These are phyloP conservation scores for Harrya chromipes DNA, from an alignment of 768 basidiomycete genomes.

Conservation along the genomic window DNA sequence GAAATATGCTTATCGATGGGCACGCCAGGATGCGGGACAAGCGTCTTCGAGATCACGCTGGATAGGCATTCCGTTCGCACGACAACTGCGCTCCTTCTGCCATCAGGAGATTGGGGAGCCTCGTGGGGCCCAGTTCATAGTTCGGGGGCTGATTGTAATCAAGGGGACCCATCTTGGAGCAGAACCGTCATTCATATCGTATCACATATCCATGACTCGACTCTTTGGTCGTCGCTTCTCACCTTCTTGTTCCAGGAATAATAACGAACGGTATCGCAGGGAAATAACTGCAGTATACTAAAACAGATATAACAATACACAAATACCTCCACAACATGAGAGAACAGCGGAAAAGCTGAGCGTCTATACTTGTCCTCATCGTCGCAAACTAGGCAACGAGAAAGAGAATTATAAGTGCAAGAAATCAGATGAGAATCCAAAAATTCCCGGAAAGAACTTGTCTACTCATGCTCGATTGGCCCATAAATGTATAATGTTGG, in stretches of 20 bases:
- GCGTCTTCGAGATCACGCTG: conserved; percentile 23
- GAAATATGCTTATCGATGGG: conserved; percentile 18
- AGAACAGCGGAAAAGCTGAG: conserved; percentile 8
- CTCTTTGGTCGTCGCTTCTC: background rate
- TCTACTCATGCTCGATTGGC: conserved; percentile 30
- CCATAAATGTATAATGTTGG: conserved; percentile 34
- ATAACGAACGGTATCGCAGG: background rate
- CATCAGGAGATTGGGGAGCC: conserved; percentile 16
- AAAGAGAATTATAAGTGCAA: background rate
- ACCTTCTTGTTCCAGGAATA: background rate
- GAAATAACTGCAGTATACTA: conserved; percentile 5
- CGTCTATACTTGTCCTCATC: conserved; percentile 14
- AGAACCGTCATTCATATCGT: background rate
- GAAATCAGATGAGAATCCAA: background rate
- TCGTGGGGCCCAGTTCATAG: conserved; percentile 14
- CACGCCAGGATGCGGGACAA: background rate
- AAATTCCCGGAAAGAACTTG: too few relatives aligned
- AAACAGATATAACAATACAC: conserved; percentile 27
- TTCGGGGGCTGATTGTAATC: background rate
- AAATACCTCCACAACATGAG: conserved; percentile 15
- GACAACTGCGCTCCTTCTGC: conserved; percentile 1
- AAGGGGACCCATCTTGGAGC: conserved; percentile 4
- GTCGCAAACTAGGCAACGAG: background rate
- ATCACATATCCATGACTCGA: background rate
- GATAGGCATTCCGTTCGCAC: conserved; percentile 17